These are phyloP conservation scores for Dalbergia oliveri DNA, from an alignment of 306 rosid genomes.

Conservation along the genomic window DNA sequence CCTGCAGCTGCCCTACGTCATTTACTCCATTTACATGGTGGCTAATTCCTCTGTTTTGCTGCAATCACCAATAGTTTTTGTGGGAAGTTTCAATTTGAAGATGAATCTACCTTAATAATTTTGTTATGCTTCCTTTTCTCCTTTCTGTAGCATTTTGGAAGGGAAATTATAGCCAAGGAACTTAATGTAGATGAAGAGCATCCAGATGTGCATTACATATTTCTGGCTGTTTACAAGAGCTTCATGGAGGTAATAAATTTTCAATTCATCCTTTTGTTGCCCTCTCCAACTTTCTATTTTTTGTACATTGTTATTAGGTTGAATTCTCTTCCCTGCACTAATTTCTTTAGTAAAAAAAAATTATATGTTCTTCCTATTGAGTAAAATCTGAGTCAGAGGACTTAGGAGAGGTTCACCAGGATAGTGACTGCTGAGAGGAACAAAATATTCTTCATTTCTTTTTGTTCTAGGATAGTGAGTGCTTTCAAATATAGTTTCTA, in stretches of 20 bases:
- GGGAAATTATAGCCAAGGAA: constrained; percentile 94
- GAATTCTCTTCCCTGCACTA: not conserved
- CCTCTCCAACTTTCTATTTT: not conserved
- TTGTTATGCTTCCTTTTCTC: not conserved
- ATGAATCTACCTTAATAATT: constrained; percentile 25
- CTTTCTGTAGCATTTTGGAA: constrained; percentile 81
- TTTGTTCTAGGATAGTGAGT: not conserved
- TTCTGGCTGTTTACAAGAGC: constrained; percentile 89
- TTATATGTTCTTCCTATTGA: not conserved
- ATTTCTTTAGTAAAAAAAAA: not conserved
- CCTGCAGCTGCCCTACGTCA: not conserved
- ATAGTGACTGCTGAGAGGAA: not conserved
- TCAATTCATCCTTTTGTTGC: not conserved
- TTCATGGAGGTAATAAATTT: constrained; percentile 87
- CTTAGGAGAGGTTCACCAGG: constrained; percentile 2
- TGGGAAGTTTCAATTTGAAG: not conserved
- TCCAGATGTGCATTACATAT: constrained; percentile 74
- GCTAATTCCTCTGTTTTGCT: constrained; percentile 12
- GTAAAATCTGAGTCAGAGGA: not conserved
- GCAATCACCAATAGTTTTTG: not conserved
- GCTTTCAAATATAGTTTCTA: not conserved
- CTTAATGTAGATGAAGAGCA: constrained; percentile 84
- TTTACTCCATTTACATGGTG: not conserved
- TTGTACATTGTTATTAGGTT: constrained; percentile 10
- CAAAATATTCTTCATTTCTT: constrained; percentile 21